Base-by-base conservation (phyloP, 1,139 yeast genomes). In the Meyerozyma athensensis region DNA sequence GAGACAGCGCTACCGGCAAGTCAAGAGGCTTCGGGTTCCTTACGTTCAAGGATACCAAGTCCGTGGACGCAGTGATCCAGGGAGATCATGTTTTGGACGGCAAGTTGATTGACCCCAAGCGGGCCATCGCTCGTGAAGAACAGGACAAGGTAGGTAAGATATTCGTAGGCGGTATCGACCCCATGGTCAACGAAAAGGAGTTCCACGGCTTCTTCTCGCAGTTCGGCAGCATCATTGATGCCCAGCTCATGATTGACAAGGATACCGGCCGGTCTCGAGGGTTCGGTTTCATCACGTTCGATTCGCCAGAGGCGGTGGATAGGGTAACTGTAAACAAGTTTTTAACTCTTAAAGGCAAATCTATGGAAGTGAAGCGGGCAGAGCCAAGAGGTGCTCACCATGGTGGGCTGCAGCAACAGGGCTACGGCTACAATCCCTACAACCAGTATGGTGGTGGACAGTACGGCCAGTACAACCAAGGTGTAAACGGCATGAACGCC, bases 231-330 rank as follows among this genome's bases (percentile, higher is more conserved):
- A 94, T 92, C 43, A 86, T 92, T 50, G 98, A 94, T 64, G 96
- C 97, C 34, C 97, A 92, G 63, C 76, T 92, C 48, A 92, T 92
- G 99, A 78, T 94, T 53, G 97, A 92, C 62, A 94, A 92, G 63
- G 97, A 92, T 59, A 87, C 97, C 6, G 98, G 98, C 42, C 79
- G 96, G 56, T 90, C 97, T 3, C 77, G 98, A 67, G 99, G 99
- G 20, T 92, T 92, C 61, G 99, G 99, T 0, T 92, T 92, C 62
- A 92, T 92, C 47, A 92, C 99, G 7, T 92, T 85, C 61, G 98
- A 92, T 55, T 79, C 95, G 19, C 96, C 96, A 24, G 92, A 84
- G 38, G 97, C 97, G 9, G 97, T 92, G 33, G 98, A 92, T 54
- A 74, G 82, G 52, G 96, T 89, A 42, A 84, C 95, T 43, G 86